Evolutionary conservation across 371 early-diverging fungal genomes (phyloP).

Genomic region (Mucor plumbeus): DNA sequence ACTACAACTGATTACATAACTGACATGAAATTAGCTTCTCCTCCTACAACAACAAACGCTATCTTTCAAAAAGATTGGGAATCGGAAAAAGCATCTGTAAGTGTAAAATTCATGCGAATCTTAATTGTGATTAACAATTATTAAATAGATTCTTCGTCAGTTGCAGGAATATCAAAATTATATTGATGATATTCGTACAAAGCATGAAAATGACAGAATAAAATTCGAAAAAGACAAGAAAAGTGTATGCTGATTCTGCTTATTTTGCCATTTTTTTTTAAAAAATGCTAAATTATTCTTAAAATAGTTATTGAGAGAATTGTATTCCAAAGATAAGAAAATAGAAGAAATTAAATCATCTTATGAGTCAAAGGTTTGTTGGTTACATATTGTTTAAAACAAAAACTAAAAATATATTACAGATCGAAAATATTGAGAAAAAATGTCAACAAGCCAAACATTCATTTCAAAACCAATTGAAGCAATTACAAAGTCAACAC

Average conservation of each 20-base stretch:
- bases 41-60: background rate
- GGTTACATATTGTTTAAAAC: background rate
- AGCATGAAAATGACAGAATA: conserved; percentile 31
- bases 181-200: conserved; percentile 14
- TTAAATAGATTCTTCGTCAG: conserved; percentile 30
- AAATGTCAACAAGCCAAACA: conserved; percentile 22
- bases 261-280: background rate
- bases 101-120: background rate
- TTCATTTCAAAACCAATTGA: conserved; percentile 19
- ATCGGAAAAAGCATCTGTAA: conserved; percentile 29
- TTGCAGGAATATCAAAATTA: conserved; percentile 23
- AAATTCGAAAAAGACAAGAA: conserved; percentile 36
- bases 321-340: conserved; percentile 35
- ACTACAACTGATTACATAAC: background rate
- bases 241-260: conserved; percentile 24
- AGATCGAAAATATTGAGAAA: conserved; percentile 1
- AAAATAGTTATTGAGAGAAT: conserved; percentile 35
- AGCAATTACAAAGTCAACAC: conserved; percentile 21
- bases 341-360: conserved; percentile 7
- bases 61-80: conserved; percentile 37
- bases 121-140: background rate
- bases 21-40: conserved; percentile 12
- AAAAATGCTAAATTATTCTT: background rate
- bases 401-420: conserved; percentile 7
- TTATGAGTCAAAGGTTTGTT: background rate